Evolutionary conservation across 164 flowering plant species (phyloP), one percentile per base, ranked within the genome.

Genomic region (Euptelea pleiosperma): DNA sequence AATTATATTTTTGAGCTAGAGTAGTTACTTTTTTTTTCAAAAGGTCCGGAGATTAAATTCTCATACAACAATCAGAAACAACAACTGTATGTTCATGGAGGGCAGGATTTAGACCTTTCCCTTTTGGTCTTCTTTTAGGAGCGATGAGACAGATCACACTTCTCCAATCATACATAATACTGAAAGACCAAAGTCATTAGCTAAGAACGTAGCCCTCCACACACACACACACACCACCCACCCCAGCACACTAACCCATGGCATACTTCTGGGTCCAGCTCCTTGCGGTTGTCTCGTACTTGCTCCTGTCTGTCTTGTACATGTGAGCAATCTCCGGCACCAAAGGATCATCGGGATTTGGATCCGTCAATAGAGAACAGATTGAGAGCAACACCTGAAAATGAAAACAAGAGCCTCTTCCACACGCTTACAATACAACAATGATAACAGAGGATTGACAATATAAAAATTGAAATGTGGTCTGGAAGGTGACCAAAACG

Each of bases 261-360:
- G 87, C 91, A 55, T 82, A 80, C 70, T 85, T 85, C 67, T 68
- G 73, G 51, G 76, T 73, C 76, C 76, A 73, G 73, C 76, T 70
- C 69, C 77, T 66, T 39, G 77, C 77, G 25, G 78, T 74, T 24
- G 75, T 52, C 40, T 74, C 78, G 25, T 74, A 71, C 70, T 71
- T 71, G 70, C 43, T 48, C 51, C 63, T 37, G 55, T 71, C 74
- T 22, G 70, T 66, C 60, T 71, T 71, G 67, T 71, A 71, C 70
- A 71, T 66, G 58, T 71, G 74, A 22, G 74, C 74, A 19, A 71
- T 71, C 51, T 71, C 74, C 22, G 70, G 74, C 52, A 66, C 74
- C 64, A 71, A 39, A 14, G 74, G 74, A 28, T 71, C 74, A 40
- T 71, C 74, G 8, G 70, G 74, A 41, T 70, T 70, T 30, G 70